Conservation (phyloP, 371 early-diverging fungal genomes). For the Rhizopus stolonifer region DNA sequence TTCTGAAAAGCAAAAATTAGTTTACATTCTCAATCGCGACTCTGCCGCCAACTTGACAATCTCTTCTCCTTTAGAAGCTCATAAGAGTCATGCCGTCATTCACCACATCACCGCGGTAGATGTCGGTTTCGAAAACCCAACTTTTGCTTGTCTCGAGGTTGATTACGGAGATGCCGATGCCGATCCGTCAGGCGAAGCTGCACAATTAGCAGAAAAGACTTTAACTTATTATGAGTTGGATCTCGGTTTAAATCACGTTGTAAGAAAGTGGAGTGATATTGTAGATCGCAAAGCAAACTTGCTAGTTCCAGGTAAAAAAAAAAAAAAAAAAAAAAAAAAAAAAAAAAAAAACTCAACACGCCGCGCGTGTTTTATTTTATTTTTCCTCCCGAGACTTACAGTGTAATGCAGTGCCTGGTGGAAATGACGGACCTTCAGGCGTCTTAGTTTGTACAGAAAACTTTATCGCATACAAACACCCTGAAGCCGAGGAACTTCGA, state of each 20-base stretch:
- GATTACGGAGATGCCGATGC: conserved; percentile 85
- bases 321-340: background rate
- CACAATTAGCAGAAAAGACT: conserved; percentile 73
- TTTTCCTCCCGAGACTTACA: too few species aligned
- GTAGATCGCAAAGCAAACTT: conserved; percentile 79
- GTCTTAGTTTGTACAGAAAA: conserved; percentile 94
- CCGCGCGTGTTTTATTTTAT: too few species aligned
- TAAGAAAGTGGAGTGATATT: conserved; percentile 88
- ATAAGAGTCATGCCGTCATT: conserved; percentile 77
- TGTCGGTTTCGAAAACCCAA: conserved; percentile 97
- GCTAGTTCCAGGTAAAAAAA: conserved; percentile 69
- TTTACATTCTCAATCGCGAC: conserved; percentile 95
- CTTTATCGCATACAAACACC: conserved; percentile 85
- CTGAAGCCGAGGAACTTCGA: conserved; percentile 63
- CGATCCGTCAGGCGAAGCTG: conserved; percentile 79
- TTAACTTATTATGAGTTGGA: conserved; percentile 97
- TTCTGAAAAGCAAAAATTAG: conserved; percentile 92
- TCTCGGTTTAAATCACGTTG: conserved; percentile 97
- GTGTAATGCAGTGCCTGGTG: conserved; percentile 73
- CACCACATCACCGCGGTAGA: conserved; percentile 86
- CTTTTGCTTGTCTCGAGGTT: conserved; percentile 92
- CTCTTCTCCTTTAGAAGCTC: conserved; percentile 95
- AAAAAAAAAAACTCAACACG: too few species aligned
- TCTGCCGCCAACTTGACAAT: conserved; percentile 83
- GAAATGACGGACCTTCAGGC: conserved; percentile 94